A percentile compares a stretch with the other conserved stretches of the same genome.
Evolutionary conservation across 768 basidiomycete genomes (phyloP).

Genomic region (Saitozyma podzolica): DNA sequence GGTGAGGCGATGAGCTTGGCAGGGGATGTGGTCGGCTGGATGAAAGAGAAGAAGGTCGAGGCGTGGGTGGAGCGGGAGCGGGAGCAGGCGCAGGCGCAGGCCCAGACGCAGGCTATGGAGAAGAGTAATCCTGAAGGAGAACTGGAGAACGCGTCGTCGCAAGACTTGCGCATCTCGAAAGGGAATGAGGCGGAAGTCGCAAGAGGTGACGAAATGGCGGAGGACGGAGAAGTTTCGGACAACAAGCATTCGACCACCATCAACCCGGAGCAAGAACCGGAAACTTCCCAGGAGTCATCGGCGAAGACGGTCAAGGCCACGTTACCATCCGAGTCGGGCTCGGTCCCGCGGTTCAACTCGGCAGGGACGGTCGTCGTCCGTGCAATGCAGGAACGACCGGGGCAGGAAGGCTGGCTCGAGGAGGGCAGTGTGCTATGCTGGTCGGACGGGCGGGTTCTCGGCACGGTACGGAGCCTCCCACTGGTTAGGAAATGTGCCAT

Average conservation of each 20-base stretch:
- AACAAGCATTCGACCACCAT: background rate
- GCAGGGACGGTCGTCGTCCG: constrained; percentile 46
- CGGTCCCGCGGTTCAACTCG: constrained; percentile 31
- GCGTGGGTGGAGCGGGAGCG: constrained; percentile 31
- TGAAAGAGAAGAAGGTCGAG: constrained; percentile 45
- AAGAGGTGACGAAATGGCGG: background rate
- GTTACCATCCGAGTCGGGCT: background rate
- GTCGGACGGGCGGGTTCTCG: constrained; percentile 82
- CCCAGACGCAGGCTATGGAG: constrained; percentile 4
- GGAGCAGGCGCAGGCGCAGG: constrained; percentile 8
- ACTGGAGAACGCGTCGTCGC: background rate
- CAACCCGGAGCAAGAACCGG: background rate
- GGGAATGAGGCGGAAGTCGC: background rate
- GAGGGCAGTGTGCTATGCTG: constrained; percentile 88
- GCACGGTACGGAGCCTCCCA: constrained; percentile 66
- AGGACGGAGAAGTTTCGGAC: background rate
- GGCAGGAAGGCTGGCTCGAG: constrained; percentile 61
- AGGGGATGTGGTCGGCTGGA: constrained; percentile 49
- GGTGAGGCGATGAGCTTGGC: constrained; percentile 42
- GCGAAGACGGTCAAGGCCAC: background rate
- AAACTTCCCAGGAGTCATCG: background rate
- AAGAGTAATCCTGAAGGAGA: background rate
- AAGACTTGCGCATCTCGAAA: background rate
- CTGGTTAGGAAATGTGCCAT: background rate
- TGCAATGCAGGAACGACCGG: constrained; percentile 40